Evolutionary conservation across 495 filamentous ascomycete species (phyloP), one percentile per base, ranked within the genome.

Genomic region (Tuber borchii): DNA sequence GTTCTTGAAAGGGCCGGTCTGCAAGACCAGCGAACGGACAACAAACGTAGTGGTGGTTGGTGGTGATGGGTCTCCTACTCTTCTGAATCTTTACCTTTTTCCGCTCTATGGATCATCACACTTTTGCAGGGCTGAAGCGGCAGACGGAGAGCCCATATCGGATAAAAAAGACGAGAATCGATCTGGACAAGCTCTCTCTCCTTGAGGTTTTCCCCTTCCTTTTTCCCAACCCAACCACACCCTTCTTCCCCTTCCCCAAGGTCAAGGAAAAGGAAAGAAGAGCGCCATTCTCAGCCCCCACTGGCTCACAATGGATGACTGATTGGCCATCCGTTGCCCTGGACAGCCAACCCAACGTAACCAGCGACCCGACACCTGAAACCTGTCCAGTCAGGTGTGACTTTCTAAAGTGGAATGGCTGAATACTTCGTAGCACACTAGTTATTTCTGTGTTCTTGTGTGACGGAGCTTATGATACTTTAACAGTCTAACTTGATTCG

Each of bases 151-250:
- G 14, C 56, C 56, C 26, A 34, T 65, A 34, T 65, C 56, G 56
- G 56, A 65, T 65, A 65, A 65, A 65, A 65, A 17, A 65, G 56
- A 65, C 56, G 56, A 65, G 26, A 65, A 34, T 65, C 56, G 56
- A 65, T 65, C 56, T 65, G 56, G 31, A 65, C 26, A 65, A 26
- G 26, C 56, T 65, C 56, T 65, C 34, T 31, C 12, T 31, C 31
- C 26, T 8, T 2, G 26, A 1, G 1, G 56, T 31, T n/a, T n/a
- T n/a, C 4, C 56, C 26, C 14, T 65, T 65, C 26, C n/a, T 2
- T 34, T 34, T 34, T n/a, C n/a, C n/a, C n/a, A n/a, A n/a, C 56
- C 56, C 56, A 65, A 65, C 56, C 56, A 17, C 56, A 34, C 34
- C 1, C 34, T 1, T 26, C 26, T 65, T 34, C 56, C 34, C 56